A percentile compares a stretch with the other conserved stretches of the same genome.
Conservation (phyloP, 495 filamentous ascomycete genomes). For the Chaetomium fimeti region DNA sequence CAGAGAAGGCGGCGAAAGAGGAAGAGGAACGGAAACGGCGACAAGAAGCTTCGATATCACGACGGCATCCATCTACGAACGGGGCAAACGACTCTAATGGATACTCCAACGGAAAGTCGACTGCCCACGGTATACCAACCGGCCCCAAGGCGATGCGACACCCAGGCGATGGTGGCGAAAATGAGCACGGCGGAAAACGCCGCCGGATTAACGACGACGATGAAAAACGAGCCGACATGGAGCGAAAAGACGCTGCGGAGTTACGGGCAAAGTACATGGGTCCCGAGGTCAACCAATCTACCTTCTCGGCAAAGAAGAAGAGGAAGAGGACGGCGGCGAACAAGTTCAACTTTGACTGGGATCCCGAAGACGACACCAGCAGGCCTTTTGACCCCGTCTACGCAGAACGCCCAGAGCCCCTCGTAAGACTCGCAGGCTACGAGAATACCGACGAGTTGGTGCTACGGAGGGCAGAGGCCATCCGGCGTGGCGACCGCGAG, state of each 20-base stretch:
- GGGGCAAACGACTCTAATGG: slow-evolving; percentile 25
- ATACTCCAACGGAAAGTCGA: slow-evolving; percentile 17
- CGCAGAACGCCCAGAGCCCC: slow-evolving; percentile 61
- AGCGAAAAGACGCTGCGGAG: slow-evolving; percentile 74
- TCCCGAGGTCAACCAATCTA: slow-evolving; percentile 79
- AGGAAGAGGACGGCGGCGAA: slow-evolving; percentile 87
- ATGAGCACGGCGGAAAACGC: slow-evolving; percentile 31
- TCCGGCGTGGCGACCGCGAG: slow-evolving; percentile 76
- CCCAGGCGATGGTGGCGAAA: slow-evolving; percentile 36
- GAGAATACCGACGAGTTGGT: slow-evolving; percentile 68
- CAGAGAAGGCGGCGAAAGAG: slow-evolving; percentile 83
- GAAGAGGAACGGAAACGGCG: slow-evolving; percentile 66
- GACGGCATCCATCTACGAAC: slow-evolving; percentile 15
- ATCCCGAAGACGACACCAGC: slow-evolving; percentile 91
- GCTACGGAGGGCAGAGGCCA: slow-evolving; percentile 70
- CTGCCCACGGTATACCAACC: slow-evolving; percentile 58
- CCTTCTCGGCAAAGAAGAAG: slow-evolving; percentile 96
- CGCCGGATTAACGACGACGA: slow-evolving; percentile 34
- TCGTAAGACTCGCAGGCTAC: slow-evolving; percentile 78
- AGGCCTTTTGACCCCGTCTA: slow-evolving; percentile 87
- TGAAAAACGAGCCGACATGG: slow-evolving; percentile 58
- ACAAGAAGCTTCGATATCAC: slow-evolving; percentile 41
- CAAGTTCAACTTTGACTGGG: slow-evolving; percentile 99
- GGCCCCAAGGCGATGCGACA: slow-evolving; percentile 75
- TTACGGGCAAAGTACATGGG: slow-evolving; percentile 90